Conservation (phyloP, 2,329 filamentous ascomycete genomes). For the Chrysoporthe puriensis region DNA sequence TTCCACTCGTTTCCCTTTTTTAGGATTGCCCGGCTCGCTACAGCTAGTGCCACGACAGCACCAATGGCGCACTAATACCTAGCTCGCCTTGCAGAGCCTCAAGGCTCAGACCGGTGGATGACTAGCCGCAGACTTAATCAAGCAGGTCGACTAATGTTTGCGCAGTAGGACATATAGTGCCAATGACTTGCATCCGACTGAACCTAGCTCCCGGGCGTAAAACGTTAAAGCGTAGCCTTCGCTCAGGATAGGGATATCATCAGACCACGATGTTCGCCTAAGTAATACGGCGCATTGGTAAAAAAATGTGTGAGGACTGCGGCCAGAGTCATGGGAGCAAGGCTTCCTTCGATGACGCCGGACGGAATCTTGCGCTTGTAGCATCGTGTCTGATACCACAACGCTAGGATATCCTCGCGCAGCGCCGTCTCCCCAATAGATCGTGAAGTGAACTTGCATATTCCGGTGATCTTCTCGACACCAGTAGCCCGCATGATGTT, state of each 20-base stretch:
- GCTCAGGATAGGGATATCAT: background rate
- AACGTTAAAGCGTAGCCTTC: background rate
- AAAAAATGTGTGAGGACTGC: no score
- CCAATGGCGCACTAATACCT: no score
- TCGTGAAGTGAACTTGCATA: background rate
- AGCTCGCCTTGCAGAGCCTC: background rate
- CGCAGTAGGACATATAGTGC: no score
- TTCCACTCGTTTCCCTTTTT: no score
- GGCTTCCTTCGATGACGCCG: background rate
- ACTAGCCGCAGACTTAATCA: background rate
- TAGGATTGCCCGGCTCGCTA: no score
- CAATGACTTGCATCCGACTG: no score
- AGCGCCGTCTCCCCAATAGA: background rate
- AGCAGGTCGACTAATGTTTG: background rate
- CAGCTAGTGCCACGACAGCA: no score
- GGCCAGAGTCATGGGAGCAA: background rate
- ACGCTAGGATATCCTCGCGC: background rate
- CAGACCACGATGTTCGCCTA: no score
- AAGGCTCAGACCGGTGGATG: background rate
- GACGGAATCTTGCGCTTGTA: background rate
- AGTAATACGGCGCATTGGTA: no score
- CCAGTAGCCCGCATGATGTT: background rate
- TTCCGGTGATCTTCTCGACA: background rate
- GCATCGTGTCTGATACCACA: background rate
- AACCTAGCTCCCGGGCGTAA: no score